Base-by-base conservation (phyloP, 768 basidiomycete species). In the Trametes villosa region DNA sequence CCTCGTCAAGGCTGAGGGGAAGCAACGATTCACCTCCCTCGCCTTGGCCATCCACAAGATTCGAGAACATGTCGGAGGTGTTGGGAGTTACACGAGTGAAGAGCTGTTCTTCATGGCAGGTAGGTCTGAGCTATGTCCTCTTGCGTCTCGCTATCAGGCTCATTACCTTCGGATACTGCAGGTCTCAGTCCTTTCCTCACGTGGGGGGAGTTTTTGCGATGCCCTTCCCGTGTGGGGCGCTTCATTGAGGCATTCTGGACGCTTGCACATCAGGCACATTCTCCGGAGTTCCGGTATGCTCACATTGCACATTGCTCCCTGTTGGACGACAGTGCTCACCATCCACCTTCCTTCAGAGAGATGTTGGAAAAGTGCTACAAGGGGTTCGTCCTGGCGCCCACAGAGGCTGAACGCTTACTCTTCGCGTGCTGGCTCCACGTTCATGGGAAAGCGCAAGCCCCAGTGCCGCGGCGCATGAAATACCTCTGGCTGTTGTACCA, bases 201-300 rank as follows among this genome's bases (percentile, higher is more conserved):
- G 11, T 51, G 46, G 27, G 18, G 36, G 2, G 59, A 60, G 26
- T 29, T 60, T 1, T 60, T 60, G 22, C 27, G 36, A 13, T 48
- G 45, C 33, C 42, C 59, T 4, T 53, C 51, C 15, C 59, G 59
- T 2, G 30, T 38, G 13, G 59, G 51, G 2, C 40, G 59, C 3
- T 30, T 60, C 29, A 53, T 51, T 34, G 59, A 60, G 27, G 59
- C 51, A 29, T 60, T 46, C 33, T 60, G 59, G 59, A 29, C 59
- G 20, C 44, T 53, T 13, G 59, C 51, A 2, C 26, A 48, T 18
- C 27, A 46, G 3, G 45, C 59, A 9, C 59, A 60, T 24, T 24
- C n/a, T 15, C 12, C 27, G 18, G 20, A 53, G 11, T 36, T 36
- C n/a, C n/a, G n/a, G 50, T 31, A 51, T 60, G 26, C 34, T 41